phyloP scores from a whole-genome alignment of 352 stramenopile species.

The Phytopythium sindhum region DNA sequence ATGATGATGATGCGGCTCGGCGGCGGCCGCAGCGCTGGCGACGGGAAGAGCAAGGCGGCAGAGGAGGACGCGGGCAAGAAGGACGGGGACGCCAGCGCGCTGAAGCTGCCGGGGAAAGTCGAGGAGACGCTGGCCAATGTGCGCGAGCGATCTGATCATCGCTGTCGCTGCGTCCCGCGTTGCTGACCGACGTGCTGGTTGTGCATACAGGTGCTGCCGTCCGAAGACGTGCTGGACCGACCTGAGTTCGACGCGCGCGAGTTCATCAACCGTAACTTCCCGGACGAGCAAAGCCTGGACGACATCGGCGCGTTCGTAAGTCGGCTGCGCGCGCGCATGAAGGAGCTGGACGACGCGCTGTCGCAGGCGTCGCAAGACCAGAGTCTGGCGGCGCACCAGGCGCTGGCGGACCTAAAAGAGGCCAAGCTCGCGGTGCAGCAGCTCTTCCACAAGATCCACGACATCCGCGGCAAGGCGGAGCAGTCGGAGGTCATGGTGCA shows the following conservation, averaged over 20 bases:
- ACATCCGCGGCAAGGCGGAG: conserved; percentile 93
- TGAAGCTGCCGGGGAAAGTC: conserved; percentile 48
- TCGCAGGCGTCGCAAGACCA: conserved; percentile 79
- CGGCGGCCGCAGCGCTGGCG: background rate
- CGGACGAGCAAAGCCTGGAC: conserved; percentile 75
- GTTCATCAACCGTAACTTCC: conserved; percentile 93
- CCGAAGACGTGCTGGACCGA: conserved; percentile 83
- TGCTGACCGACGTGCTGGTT: background rate
- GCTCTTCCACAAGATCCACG: conserved; percentile 90
- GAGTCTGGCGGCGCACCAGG: conserved; percentile 66
- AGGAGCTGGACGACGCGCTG: conserved; percentile 78
- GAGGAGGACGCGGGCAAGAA: conserved; percentile 8
- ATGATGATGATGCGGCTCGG: conserved; percentile 2
- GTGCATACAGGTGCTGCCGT: conserved; percentile 56
- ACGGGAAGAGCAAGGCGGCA: background rate
- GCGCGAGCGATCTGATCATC: background rate
- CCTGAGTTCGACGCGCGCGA: conserved; percentile 89
- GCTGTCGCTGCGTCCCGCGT: background rate
- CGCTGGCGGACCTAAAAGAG: conserved; percentile 80
- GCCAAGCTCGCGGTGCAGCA: conserved; percentile 84
- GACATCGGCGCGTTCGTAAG: conserved; percentile 85
- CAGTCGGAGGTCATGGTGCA: conserved; percentile 96
- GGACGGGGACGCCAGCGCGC: conserved; percentile 20
- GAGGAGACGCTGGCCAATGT: conserved; percentile 57
- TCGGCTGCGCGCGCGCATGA: conserved; percentile 72